Conservation (phyloP, 108 stramenopile species). For the Cyclotella cryptica region DNA sequence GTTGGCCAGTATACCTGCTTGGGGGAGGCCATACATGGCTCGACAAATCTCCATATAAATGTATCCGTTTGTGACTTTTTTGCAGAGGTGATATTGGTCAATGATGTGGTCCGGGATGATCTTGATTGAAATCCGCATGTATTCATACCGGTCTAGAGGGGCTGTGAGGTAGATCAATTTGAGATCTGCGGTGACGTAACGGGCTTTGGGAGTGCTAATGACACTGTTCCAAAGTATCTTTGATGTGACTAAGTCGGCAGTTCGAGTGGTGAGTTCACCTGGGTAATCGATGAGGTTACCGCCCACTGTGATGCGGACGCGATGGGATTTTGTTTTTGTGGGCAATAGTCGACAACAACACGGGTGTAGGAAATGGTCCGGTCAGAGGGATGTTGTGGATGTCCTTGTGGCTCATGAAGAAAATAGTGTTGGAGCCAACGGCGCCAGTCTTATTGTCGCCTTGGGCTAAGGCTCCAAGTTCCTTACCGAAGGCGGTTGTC, state of each 20-base stretch:
- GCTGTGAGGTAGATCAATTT: constrained; percentile 2
- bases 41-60: constrained; percentile 31
- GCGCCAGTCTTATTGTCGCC: constrained; percentile 2
- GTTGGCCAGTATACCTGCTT: constrained; percentile 57
- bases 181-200: constrained; percentile 36
- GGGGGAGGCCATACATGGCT: constrained; percentile 59
- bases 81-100: constrained; percentile 18
- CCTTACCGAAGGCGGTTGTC: background rate
- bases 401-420: constrained; percentile 1
- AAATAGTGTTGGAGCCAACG: constrained; percentile 13
- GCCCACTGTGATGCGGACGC: too few relatives aligned
- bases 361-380: constrained; percentile 18
- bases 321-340: too few relatives aligned
- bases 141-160: constrained; percentile 37
- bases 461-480: constrained; percentile 22
- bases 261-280: too few relatives aligned
- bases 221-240: constrained; percentile 38
- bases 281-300: too few relatives aligned
- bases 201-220: constrained; percentile 38
- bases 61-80: constrained; percentile 17
- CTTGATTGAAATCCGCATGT: constrained; percentile 47
- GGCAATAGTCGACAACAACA: background rate
- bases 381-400: constrained; percentile 17
- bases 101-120: background rate
- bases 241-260: too few relatives aligned